Evolutionary conservation across 352 stramenopile species (phyloP).

Genomic region (Globisporangium alternatum): DNA sequence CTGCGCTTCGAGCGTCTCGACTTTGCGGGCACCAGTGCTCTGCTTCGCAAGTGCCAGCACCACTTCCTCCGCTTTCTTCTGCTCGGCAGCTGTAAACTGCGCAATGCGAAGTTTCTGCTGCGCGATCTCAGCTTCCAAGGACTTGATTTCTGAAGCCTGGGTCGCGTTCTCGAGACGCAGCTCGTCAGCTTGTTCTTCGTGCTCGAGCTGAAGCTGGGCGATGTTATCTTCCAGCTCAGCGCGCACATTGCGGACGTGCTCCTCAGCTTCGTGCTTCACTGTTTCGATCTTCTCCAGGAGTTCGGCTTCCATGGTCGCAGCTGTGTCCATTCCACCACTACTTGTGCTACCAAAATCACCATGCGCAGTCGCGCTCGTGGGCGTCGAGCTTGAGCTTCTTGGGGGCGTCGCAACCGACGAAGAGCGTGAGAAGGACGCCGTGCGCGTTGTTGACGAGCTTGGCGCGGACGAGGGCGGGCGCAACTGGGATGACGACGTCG

Average conservation of each 20-base stretch:
- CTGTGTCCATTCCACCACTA: neutral
- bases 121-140: constrained; percentile 58
- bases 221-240: constrained; percentile 70
- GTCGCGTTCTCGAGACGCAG: constrained; percentile 58
- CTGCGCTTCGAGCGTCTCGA: constrained; percentile 66
- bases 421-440: constrained; percentile 13
- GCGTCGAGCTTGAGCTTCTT: constrained; percentile 8
- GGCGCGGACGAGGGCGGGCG: constrained; percentile 15
- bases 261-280: constrained; percentile 53
- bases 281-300: constrained; percentile 50
- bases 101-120: constrained; percentile 68
- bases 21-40: constrained; percentile 58
- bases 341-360: neutral
- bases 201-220: constrained; percentile 39
- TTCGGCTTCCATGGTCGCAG: constrained; percentile 25
- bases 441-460: constrained; percentile 11
- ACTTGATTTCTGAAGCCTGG: constrained; percentile 55
- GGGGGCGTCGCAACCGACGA: constrained; percentile 14
- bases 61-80: constrained; percentile 80
- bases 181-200: constrained; percentile 57
- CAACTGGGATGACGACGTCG: constrained; percentile 9
- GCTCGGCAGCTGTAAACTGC: constrained; percentile 61
- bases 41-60: constrained; percentile 68
- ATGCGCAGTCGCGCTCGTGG: constrained; percentile 10
- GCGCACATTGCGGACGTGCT: constrained; percentile 55